Evolutionary conservation across 441 rosid species (phyloP), one percentile per base, ranked within the genome.

Genomic region (Flueggea neowawraea): DNA sequence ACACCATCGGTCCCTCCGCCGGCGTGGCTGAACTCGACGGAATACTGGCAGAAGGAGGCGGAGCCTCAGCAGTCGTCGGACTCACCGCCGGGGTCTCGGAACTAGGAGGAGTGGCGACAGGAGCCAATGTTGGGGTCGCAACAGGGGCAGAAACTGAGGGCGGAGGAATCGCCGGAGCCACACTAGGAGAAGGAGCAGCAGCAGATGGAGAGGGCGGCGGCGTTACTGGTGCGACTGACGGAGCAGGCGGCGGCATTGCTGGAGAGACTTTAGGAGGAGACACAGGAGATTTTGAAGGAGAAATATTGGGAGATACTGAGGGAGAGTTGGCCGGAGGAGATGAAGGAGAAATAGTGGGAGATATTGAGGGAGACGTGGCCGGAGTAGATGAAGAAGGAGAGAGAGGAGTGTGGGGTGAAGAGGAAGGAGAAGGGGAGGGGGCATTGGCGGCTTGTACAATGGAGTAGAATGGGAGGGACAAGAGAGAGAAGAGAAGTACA

Each of bases 21-120:
- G 93, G 91, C 32, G 83, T 60, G 31, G 81, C 67, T 0, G 93
- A 67, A 66, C 76, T 79, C 0, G 87, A 70, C 1, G 89, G 87
- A 65, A 76, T 66, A 52, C 45, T 22, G 1, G 28, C 28, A 22
- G 28, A 22, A 22, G 28, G 28, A 2, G 28, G 1, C 28, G 28
- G 28, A 22, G 28, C 28, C 28, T 22, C 28, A 22, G 28, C 28
- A 22, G 28, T 2, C 28, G 28, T 58, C 10, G 72, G 66, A 64
- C 47, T 8, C 15, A 32, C 53, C 6, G 73, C 80, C 8, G 86
- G 81, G 3, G 36, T 66, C 2, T 85, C 87, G 45, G 75, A 60
- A 31, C 73, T 71, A 6, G 70, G 48, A 2, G 84, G 82, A 60
- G 70, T 57, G 53, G 58, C 63, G 8, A 32, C 67, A 0, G 76